Evolutionary conservation across 2,329 filamentous ascomycete species (phyloP).

Genomic region (Penicillium fuscoglaucum): DNA sequence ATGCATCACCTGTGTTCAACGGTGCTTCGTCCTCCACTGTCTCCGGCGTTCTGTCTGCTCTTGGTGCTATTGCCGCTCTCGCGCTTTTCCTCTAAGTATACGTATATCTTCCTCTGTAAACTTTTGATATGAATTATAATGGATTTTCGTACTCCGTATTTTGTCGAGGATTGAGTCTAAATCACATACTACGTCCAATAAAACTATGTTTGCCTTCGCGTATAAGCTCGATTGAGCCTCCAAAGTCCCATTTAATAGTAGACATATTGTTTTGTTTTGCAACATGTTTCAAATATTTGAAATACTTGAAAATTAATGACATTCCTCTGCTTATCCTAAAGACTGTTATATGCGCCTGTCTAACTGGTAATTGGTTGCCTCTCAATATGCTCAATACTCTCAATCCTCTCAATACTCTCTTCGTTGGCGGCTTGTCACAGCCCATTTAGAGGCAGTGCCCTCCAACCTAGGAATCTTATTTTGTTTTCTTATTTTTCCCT

Average conservation of each 20-base stretch:
- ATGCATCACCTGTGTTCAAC: slow-evolving; percentile 2
- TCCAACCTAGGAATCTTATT: neutral
- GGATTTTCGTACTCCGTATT: neutral
- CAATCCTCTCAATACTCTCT: neutral
- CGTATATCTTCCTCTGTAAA: neutral
- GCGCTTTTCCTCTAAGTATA: slow-evolving; percentile 1
- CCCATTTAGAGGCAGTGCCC: neutral
- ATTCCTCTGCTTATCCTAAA: neutral
- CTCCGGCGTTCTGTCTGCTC: neutral
- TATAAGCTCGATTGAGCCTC: neutral
- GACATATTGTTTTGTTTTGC: neutral
- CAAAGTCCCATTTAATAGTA: neutral
- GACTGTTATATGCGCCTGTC: too few relatives aligned
- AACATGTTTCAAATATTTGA: neutral
- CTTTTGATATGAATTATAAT: neutral
- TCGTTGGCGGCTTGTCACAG: neutral
- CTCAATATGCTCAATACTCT: neutral
- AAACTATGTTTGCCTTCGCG: neutral
- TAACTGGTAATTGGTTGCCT: neutral
- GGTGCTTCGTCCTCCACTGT: neutral
- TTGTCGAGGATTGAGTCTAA: neutral
- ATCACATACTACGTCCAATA: neutral
- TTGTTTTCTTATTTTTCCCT: neutral
- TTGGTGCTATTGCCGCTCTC: slow-evolving; percentile 1
- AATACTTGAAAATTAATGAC: neutral